These are phyloP conservation scores for Zasmidium citrigriseum DNA, from an alignment of 2,329 filamentous ascomycete genomes.

Conservation along the genomic window DNA sequence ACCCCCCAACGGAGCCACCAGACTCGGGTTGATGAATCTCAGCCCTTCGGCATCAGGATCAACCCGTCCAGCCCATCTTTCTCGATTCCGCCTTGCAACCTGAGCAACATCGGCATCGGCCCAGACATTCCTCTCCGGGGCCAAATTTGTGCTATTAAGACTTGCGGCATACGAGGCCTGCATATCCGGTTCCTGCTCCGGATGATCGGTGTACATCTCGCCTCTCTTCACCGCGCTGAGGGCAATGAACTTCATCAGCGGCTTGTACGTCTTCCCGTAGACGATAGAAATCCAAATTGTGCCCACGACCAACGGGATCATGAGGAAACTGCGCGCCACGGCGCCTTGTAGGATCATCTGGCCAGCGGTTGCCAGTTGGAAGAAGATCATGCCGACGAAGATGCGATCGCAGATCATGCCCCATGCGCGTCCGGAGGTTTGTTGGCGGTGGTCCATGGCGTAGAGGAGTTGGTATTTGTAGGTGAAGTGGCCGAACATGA, in stretches of 20 bases:
- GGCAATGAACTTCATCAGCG: constrained; percentile 89
- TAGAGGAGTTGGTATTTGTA: constrained; percentile 98
- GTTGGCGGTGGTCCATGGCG: constrained; percentile 95
- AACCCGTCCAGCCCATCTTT: constrained; percentile 10
- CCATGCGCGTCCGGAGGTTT: constrained; percentile 92
- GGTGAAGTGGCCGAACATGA: constrained; percentile 78
- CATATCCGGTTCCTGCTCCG: constrained; percentile 23
- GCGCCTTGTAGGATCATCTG: constrained; percentile 75
- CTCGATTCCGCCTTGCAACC: constrained; percentile 9
- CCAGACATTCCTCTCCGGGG: constrained; percentile 43
- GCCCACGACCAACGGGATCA: constrained; percentile 73
- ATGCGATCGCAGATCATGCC: constrained; percentile 94
- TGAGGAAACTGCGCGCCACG: constrained; percentile 69
- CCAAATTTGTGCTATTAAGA: constrained; percentile 26
- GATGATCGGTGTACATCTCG: constrained; percentile 46
- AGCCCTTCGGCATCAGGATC: constrained; percentile 49
- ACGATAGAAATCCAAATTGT: constrained; percentile 90
- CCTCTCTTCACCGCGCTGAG: constrained; percentile 76
- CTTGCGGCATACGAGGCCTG: constrained; percentile 26
- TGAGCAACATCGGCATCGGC: constrained; percentile 23
- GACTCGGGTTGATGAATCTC: constrained; percentile 74
- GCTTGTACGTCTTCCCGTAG: constrained; percentile 78
- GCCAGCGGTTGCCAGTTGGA: constrained; percentile 88
- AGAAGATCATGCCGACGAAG: constrained; percentile 81
- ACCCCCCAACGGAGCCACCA: constrained; percentile 56